Base-by-base conservation (phyloP, 192 early-diverging fungal species). In the Mortierella antarctica region DNA sequence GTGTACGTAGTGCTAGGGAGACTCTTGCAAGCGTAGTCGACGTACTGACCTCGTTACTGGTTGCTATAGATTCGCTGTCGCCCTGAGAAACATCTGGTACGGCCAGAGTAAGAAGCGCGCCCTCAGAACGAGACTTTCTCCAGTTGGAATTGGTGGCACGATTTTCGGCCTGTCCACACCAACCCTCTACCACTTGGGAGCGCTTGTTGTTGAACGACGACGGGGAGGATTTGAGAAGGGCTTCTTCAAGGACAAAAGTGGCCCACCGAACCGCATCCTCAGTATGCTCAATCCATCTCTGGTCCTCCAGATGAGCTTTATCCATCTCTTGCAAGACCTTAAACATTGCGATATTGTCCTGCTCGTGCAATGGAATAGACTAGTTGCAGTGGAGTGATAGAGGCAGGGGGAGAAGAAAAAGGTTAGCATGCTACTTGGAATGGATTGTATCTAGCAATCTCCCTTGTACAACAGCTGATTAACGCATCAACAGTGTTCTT, bases 301-400 rank as follows among this genome's bases (percentile, higher is more conserved):
- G 77, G 6, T 80, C 77, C 40, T 62, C 20, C 44, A 62, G 51
- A 3, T 64, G 40, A 4, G 57, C 40, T 6, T 50, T 18, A 8
- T 80, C 65, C 40, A 80, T 17, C 14, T 71, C 65, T 20, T 72
- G 77, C 17, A 80, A 57, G 52, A 64, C 42, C 8, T 68, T 57
- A 15, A 56, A 48, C 77, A 80, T 80, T 14, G 63, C 51, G 7
- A 8, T 31, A 1, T 57, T 57, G 8, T 80, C 65, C 44, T 71
- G 59, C 44, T 80, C 70, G 47, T 80, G 72, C 12, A 68, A 31
- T 7, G 77, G 77, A 11, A 80, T 71, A 15, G 54, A 48, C 77
- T 80, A 49, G 18, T n/a, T 18, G 18, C 18, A 60, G 15, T n/a
- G 40, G 7, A 60, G 31, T 6, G 21, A 42, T 23, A 69, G n/a